Conservation (phyloP, 306 rosid genomes). For the Acmispon strigosus region DNA sequence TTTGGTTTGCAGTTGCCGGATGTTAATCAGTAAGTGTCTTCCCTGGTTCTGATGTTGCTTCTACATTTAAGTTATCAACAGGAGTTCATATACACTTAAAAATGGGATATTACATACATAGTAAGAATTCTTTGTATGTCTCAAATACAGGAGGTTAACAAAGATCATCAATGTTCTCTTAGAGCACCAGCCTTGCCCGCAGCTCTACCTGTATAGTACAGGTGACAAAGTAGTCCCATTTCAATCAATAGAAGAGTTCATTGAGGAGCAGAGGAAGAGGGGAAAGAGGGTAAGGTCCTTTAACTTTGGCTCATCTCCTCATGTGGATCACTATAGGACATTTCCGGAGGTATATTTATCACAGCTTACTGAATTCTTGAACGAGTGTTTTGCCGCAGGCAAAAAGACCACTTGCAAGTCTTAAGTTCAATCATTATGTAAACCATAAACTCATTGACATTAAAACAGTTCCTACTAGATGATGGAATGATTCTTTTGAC, state of each 20-base stretch:
- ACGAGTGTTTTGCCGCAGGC: slow-evolving; percentile 20
- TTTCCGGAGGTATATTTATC: slow-evolving; percentile 60
- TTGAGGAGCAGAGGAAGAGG: slow-evolving; percentile 56
- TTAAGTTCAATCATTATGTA: neutral
- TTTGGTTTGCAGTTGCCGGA: slow-evolving; percentile 51
- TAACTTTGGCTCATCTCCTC: slow-evolving; percentile 71
- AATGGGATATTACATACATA: neutral
- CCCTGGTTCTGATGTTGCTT: neutral
- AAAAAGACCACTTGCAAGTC: neutral
- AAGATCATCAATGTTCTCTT: slow-evolving; percentile 41
- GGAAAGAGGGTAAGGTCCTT: slow-evolving; percentile 55
- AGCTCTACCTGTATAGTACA: slow-evolving; percentile 86
- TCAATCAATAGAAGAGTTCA: slow-evolving; percentile 56
- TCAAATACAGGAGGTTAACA: slow-evolving; percentile 61
- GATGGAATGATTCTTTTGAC: neutral
- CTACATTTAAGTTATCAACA: neutral
- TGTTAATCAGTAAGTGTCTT: slow-evolving; percentile 44
- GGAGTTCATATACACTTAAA: neutral
- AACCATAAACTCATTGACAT: neutral
- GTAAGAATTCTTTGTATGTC: neutral
- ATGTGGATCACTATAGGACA: slow-evolving; percentile 80
- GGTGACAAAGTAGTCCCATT: slow-evolving; percentile 75
- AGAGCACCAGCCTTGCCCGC: slow-evolving; percentile 63
- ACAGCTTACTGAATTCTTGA: slow-evolving; percentile 41
- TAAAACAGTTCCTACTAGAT: neutral